Percentiles rank a stretch among this genome's conserved stretches.
Evolutionary conservation across 75 land plant species (phyloP).

Genomic region (Chamaecyparis obtusa): DNA sequence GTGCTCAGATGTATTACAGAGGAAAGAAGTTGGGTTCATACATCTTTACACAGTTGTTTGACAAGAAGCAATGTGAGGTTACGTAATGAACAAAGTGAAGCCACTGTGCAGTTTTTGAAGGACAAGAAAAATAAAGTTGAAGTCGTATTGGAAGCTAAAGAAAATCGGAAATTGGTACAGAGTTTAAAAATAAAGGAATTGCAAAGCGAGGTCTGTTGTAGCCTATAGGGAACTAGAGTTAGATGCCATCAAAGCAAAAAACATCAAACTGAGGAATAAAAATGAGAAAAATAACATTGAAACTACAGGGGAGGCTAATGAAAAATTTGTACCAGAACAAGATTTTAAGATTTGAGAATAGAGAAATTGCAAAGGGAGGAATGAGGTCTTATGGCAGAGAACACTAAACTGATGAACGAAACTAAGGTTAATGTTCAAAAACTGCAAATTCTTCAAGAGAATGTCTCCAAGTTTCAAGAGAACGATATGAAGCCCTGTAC

Average conservation of each 20-base stretch:
- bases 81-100: neutral
- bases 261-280: neutral
- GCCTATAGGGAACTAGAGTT: neutral
- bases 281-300: neutral
- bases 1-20: conserved; percentile 98
- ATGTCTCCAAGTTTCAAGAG: neutral
- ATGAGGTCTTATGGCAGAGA: neutral
- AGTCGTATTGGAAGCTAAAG: neutral
- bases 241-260: neutral
- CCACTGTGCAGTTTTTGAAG: neutral
- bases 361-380: conserved; percentile 3
- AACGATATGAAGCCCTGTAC: neutral
- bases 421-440: neutral
- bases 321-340: neutral
- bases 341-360: neutral
- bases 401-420: neutral
- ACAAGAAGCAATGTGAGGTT: neutral
- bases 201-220: neutral
- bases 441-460: neutral
- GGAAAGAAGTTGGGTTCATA: conserved; percentile 97
- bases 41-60: conserved; percentile 74
- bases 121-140: neutral
- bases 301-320: neutral
- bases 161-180: neutral
- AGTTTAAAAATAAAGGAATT: neutral